Percentiles rank a stretch among this genome's conserved stretches.
phyloP scores from a whole-genome alignment of 139 green algal species.

The Chlamydomonas sp. region DNA sequence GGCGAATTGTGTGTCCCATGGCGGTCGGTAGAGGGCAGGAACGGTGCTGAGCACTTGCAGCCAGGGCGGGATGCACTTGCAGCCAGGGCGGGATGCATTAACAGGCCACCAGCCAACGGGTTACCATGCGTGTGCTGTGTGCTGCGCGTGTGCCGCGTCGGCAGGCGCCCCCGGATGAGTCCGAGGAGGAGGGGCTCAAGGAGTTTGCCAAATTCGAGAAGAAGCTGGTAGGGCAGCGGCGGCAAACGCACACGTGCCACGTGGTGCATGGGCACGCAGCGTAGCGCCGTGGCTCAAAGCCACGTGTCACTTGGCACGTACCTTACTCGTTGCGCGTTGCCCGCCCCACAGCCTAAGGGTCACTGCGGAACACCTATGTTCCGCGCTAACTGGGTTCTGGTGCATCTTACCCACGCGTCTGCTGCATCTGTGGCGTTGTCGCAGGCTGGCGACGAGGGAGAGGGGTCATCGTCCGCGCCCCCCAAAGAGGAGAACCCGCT shows the following conservation, averaged over 20 bases:
- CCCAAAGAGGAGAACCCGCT: constrained; percentile 15
- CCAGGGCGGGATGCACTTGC: no score
- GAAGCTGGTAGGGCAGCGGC: constrained; percentile 22
- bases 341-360: no score
- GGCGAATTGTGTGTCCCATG: no score
- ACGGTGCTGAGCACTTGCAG: no score
- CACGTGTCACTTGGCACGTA: no score
- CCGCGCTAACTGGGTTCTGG: neutral
- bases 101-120: neutral
- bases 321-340: no score
- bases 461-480: neutral
- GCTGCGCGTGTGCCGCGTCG: constrained; percentile 32
- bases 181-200: constrained; percentile 70
- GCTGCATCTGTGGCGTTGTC: neutral
- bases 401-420: neutral
- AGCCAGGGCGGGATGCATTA: neutral
- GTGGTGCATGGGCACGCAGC: neutral
- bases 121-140: neutral
- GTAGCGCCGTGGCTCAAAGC: neutral
- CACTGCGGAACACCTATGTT: neutral
- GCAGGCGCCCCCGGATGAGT: constrained; percentile 80
- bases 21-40: no score
- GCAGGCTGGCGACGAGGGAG: neutral
- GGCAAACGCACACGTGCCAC: neutral
- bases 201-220: constrained; percentile 82